Conservation (phyloP, 139 green algal genomes). For the Tetratostichococcus sp. region DNA sequence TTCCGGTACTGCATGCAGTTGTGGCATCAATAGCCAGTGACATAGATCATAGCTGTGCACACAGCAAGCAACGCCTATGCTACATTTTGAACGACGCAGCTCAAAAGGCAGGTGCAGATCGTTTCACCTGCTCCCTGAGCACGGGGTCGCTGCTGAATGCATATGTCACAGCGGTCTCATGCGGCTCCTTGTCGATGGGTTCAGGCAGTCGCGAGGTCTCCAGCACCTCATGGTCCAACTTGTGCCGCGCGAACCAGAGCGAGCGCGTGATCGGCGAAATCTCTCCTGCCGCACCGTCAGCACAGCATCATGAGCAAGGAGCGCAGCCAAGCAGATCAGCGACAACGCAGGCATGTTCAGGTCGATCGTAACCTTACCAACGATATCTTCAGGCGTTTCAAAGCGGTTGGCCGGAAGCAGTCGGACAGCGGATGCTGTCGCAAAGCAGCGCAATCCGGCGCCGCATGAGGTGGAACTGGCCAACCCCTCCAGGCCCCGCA, state of each 20-base stretch:
- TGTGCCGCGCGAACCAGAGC: constrained; percentile 45
- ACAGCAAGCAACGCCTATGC: too few species aligned
- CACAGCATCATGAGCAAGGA: not conserved
- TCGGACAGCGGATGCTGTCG: not conserved
- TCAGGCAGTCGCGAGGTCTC: not conserved
- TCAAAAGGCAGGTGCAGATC: too few species aligned
- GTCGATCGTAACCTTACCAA: constrained; percentile 3
- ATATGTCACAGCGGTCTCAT: constrained; percentile 38
- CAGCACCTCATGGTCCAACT: constrained; percentile 8
- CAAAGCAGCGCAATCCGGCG: not conserved
- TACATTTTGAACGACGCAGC: too few species aligned
- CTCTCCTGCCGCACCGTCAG: not conserved
- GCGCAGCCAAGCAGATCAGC: not conserved
- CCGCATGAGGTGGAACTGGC: too few species aligned
- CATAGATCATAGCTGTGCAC: not conserved
- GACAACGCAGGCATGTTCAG: not conserved
- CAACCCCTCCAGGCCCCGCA: too few species aligned
- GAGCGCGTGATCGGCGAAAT: constrained; percentile 4
- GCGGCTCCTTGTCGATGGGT: constrained; percentile 1
- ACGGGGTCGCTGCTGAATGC: constrained; percentile 48
- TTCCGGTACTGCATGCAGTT: constrained; percentile 75
- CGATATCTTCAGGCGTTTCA: not conserved
- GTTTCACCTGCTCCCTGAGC: constrained; percentile 46
- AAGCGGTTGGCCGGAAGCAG: not conserved
- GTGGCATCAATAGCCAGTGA: too few species aligned